phyloP scores from a whole-genome alignment of 1,284 basidiomycete species.

The Cryptococcus hybrid region DNA sequence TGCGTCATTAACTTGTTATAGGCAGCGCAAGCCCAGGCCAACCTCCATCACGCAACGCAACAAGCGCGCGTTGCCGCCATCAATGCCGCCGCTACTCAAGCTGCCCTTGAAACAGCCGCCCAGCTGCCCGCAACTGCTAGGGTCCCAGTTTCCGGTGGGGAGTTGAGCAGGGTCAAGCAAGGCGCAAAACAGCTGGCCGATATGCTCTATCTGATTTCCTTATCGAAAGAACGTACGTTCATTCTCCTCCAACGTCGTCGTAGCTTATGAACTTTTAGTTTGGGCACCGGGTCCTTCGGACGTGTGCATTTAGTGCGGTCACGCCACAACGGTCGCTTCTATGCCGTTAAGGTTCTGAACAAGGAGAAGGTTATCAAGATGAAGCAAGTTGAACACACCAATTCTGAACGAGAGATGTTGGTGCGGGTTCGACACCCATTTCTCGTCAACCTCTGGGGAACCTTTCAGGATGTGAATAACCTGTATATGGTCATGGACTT shows the following conservation, averaged over 20 bases:
- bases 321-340: conserved; percentile 88
- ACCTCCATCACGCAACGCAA: conserved; percentile 49
- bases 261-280: conserved; percentile 28
- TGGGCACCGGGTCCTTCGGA: conserved; percentile 93
- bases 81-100: conserved; percentile 49
- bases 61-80: conserved; percentile 51
- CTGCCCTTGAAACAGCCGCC: conserved; percentile 38
- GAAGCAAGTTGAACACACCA: conserved; percentile 98
- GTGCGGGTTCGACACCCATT: conserved; percentile 90
- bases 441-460: conserved; percentile 97
- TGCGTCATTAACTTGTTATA: conserved; percentile 12
- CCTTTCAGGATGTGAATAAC: conserved; percentile 90
- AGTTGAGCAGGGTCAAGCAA: conserved; percentile 24
- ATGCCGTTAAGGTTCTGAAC: conserved; percentile 90
- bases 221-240: conserved; percentile 53
- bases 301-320: conserved; percentile 90
- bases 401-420: conserved; percentile 90
- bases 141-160: conserved; percentile 17
- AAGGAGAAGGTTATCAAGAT: conserved; percentile 93
- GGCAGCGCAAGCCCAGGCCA: conserved; percentile 48
- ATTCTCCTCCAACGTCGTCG: neutral
- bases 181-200: conserved; percentile 54
- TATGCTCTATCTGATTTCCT: conserved; percentile 55
- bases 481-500: conserved; percentile 99
- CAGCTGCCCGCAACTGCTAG: conserved; percentile 18